These are phyloP conservation scores for Sanghuangporus weigelae DNA, from an alignment of 1,284 basidiomycete genomes.

Conservation along the genomic window DNA sequence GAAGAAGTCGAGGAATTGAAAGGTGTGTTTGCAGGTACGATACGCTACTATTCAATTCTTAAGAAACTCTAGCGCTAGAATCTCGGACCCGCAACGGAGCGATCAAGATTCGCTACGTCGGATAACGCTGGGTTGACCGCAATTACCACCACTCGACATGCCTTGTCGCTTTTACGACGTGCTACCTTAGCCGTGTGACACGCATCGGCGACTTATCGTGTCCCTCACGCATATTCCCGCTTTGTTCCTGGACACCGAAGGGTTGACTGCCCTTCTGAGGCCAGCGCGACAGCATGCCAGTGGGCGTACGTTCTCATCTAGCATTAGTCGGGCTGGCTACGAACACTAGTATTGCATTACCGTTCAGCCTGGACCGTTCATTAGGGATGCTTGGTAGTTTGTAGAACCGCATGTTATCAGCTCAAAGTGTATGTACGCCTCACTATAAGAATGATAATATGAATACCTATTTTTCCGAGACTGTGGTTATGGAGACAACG, in stretches of 20 bases:
- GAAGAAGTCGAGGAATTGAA: slow-evolving; percentile 78
- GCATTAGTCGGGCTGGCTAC: too few species aligned
- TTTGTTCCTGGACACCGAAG: neutral
- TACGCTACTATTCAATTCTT: neutral
- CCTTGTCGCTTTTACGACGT: neutral
- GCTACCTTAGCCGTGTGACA: neutral
- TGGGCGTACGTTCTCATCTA: neutral
- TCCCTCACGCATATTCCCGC: neutral
- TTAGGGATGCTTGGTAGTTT: neutral
- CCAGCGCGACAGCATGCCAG: neutral
- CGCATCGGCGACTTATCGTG: neutral
- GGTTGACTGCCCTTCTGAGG: neutral
- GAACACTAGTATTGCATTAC: neutral
- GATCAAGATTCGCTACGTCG: slow-evolving; percentile 69
- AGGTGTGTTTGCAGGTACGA: slow-evolving; percentile 36
- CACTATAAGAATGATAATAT: neutral
- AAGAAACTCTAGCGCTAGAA: slow-evolving; percentile 49
- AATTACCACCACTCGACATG: neutral
- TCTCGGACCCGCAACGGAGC: slow-evolving; percentile 55
- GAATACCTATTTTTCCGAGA: neutral
- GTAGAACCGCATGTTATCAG: neutral
- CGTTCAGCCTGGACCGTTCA: neutral
- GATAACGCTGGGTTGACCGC: slow-evolving; percentile 32
- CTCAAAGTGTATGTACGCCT: neutral
- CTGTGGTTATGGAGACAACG: neutral